These are phyloP conservation scores for Lizonia empirigonia DNA, from an alignment of 2,329 filamentous ascomycete species.

Conservation along the genomic window DNA sequence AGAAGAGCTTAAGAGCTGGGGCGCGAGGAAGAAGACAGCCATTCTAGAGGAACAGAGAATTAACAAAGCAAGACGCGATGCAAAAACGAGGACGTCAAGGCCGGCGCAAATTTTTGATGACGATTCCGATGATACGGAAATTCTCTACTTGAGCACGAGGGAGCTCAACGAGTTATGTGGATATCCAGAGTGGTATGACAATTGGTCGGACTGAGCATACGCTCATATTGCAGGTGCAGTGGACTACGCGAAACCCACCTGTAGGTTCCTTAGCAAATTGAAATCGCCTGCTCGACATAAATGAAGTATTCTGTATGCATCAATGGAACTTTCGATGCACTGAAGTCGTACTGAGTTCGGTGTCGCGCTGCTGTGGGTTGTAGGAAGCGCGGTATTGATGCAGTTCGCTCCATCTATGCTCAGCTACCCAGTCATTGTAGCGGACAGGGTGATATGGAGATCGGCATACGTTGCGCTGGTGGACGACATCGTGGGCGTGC, in stretches of 20 bases:
- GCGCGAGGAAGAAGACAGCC: background rate
- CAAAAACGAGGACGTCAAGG: background rate
- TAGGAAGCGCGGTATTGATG: conserved; percentile 8
- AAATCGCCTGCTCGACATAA: too few relatives aligned
- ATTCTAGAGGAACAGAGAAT: too few relatives aligned
- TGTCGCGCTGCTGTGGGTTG: conserved; percentile 13
- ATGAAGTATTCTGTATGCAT: too few relatives aligned
- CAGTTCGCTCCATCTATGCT: conserved; percentile 9
- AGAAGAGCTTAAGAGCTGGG: background rate
- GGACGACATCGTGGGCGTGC: conserved; percentile 23
- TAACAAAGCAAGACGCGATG: background rate
- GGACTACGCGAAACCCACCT: too few relatives aligned
- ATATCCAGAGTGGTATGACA: conserved; percentile 4
- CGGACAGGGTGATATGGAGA: conserved; percentile 18
- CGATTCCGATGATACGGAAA: background rate
- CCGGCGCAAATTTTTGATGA: background rate
- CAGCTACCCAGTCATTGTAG: background rate
- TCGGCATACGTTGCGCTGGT: conserved; percentile 27
- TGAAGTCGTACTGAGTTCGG: conserved; percentile 24
- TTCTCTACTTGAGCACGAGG: background rate
- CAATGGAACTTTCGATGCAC: too few relatives aligned
- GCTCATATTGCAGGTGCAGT: too few relatives aligned
- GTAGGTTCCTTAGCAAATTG: too few relatives aligned
- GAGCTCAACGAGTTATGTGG: conserved; percentile 10
- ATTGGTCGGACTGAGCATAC: conserved; percentile 4